Percentiles rank a stretch among this genome's conserved stretches.
Evolutionary conservation across 345 rosid species (phyloP).

Genomic region (Hibiscus trionum): DNA sequence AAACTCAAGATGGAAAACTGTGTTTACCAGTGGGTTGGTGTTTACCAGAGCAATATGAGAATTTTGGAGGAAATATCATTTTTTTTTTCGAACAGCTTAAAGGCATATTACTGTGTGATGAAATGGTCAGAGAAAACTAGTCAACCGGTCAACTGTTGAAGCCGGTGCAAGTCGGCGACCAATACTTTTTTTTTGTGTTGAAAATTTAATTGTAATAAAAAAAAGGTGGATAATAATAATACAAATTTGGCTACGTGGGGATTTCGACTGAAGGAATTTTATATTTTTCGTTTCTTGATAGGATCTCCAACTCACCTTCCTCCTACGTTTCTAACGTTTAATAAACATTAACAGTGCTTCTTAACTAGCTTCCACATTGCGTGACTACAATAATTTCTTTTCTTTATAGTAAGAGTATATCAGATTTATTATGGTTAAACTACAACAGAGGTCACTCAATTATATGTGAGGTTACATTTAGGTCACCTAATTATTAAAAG

Average conservation of each 20-base stretch:
- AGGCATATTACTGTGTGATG: not conserved
- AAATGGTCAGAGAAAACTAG: not conserved
- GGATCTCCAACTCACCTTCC: not conserved
- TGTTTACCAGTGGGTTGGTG: too few species aligned
- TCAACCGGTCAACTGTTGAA: not conserved
- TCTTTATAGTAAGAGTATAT: too few species aligned
- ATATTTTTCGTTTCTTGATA: not conserved
- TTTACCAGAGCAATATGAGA: too few species aligned
- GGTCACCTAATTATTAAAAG: too few species aligned
- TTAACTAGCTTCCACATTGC: not conserved
- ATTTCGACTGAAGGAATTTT: not conserved
- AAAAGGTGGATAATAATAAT: not conserved
- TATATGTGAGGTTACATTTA: too few species aligned
- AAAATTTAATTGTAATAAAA: not conserved
- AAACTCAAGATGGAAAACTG: not conserved
- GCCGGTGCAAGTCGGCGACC: not conserved
- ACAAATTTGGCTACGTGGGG: not conserved
- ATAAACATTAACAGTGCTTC: not conserved
- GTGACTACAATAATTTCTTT: not conserved
- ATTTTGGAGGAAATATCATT: not conserved
- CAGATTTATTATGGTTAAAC: too few species aligned
- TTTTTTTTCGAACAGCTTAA: not conserved
- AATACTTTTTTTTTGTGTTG: not conserved
- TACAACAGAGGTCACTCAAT: too few species aligned
- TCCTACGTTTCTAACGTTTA: not conserved